Conservation (phyloP, 2,329 filamentous ascomycete genomes). For the Teratosphaeria pseudoeucalypti region DNA sequence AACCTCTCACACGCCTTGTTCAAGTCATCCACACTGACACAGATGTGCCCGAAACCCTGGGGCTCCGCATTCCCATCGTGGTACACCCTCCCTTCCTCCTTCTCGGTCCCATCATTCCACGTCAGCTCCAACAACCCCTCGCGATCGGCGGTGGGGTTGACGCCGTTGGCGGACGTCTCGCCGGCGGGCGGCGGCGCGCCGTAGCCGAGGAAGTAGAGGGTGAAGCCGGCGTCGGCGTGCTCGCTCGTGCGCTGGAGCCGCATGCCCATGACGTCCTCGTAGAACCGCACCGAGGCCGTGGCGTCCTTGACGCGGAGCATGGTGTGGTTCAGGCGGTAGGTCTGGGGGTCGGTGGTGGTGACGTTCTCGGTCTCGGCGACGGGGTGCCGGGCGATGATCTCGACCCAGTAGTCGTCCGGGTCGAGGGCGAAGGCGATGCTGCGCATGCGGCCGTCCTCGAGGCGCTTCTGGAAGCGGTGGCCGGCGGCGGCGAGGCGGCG, state of each 20-base stretch:
- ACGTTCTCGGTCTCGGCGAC: conserved; percentile 62
- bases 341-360: conserved; percentile 59
- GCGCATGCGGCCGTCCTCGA: conserved; percentile 77
- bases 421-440: conserved; percentile 79
- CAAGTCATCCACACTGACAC: conserved; percentile 2
- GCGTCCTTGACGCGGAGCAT: conserved; percentile 83
- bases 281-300: conserved; percentile 38
- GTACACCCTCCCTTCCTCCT: conserved; percentile 72
- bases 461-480: conserved; percentile 90
- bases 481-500: conserved; percentile 79
- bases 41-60: conserved; percentile 91
- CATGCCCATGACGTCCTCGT: conserved; percentile 80
- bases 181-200: conserved; percentile 29
- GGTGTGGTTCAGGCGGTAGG: conserved; percentile 72
- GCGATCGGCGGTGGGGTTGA: conserved; percentile 52
- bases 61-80: conserved; percentile 87
- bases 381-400: conserved; percentile 63
- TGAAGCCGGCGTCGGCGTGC: conserved; percentile 63
- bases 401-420: conserved; percentile 48
- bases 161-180: conserved; percentile 43
- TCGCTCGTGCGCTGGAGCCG: conserved; percentile 63
- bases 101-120: conserved; percentile 76
- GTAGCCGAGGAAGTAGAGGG: conserved; percentile 88
- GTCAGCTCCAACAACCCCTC: conserved; percentile 88
- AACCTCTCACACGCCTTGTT: conserved; percentile 44